Evolutionary conservation across 2,329 filamentous ascomycete species (phyloP).

Genomic region (Nemania diffusa): DNA sequence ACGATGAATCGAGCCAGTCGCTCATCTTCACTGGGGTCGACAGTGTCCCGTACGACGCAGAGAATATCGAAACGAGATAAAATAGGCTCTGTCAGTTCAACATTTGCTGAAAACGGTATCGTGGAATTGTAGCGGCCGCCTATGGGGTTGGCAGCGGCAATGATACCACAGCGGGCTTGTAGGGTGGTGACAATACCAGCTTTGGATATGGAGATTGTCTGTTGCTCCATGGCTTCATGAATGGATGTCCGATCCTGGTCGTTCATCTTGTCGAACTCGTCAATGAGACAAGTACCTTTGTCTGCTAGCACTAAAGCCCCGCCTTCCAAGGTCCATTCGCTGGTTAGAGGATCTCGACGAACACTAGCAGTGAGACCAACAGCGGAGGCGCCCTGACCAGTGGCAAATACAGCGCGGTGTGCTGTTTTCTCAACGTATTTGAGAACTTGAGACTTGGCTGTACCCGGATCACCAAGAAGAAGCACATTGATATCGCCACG

Average conservation of each 20-base stretch:
- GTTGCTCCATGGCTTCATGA: conserved; percentile 99
- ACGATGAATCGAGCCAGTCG: conserved; percentile 94
- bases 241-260: conserved; percentile 98
- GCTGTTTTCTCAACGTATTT: conserved; percentile 99
- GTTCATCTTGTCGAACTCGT: conserved; percentile 99
- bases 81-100: conserved; percentile 96
- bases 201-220: conserved; percentile 99
- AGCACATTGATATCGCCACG: conserved; percentile 98
- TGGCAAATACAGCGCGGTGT: conserved; percentile 95
- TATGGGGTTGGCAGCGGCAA: conserved; percentile 95
- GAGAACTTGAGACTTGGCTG: conserved; percentile 95
- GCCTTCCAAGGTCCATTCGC: conserved; percentile 97
- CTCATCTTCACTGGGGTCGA: conserved; percentile 92
- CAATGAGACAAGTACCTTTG: conserved; percentile 93
- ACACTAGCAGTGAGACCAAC: conserved; percentile 98
- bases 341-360: conserved; percentile 91
- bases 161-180: conserved; percentile 94
- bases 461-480: conserved; percentile 95
- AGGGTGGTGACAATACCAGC: conserved; percentile 97
- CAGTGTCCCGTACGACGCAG: conserved; percentile 94
- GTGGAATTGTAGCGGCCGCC: conserved; percentile 97
- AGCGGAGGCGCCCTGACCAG: conserved; percentile 94
- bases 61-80: conserved; percentile 98
- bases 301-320: conserved; percentile 95
- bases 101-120: conserved; percentile 94